Conservation (phyloP, 805 yeast species). For the Metschnikowia lachancei region DNA sequence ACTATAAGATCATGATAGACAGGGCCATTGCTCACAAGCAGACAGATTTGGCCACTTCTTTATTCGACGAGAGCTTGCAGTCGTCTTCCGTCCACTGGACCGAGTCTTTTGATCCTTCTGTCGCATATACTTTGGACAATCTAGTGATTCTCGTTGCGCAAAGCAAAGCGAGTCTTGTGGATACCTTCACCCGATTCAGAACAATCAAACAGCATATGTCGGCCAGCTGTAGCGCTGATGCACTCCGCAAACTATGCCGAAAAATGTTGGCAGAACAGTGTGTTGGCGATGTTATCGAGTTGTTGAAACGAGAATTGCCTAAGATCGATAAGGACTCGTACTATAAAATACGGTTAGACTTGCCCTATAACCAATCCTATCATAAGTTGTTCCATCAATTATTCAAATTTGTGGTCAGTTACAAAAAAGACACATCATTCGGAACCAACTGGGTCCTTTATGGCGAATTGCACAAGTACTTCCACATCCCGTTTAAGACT, state of each 20-base stretch:
- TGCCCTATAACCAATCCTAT: constrained; percentile 28
- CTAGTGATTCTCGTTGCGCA: constrained; percentile 40
- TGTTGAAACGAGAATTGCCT: constrained; percentile 42
- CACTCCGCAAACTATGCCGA: constrained; percentile 27
- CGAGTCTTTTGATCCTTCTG: constrained; percentile 14
- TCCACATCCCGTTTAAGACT: constrained; percentile 55
- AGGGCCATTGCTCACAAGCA: constrained; percentile 23
- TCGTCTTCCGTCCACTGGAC: constrained; percentile 12
- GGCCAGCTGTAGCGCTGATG: constrained; percentile 26
- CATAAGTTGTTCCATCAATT: constrained; percentile 27
- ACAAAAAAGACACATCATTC: constrained; percentile 28
- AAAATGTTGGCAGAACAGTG: constrained; percentile 34
- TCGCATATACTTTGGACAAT: constrained; percentile 36
- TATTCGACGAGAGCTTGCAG: constrained; percentile 34
- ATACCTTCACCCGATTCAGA: constrained; percentile 33
- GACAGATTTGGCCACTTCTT: constrained; percentile 23
- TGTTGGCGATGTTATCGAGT: constrained; percentile 42
- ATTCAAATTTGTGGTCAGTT: constrained; percentile 31
- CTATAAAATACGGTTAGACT: constrained; percentile 26
- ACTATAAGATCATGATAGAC: constrained; percentile 29
- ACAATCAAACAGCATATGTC: constrained; percentile 38
- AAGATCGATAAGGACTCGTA: constrained; percentile 29
- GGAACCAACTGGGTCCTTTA: constrained; percentile 61
- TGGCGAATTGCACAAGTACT: constrained; percentile 53
- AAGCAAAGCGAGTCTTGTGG: constrained; percentile 25